phyloP scores from a whole-genome alignment of 345 rosid genomes.

The Eutrema heterophyllum region DNA sequence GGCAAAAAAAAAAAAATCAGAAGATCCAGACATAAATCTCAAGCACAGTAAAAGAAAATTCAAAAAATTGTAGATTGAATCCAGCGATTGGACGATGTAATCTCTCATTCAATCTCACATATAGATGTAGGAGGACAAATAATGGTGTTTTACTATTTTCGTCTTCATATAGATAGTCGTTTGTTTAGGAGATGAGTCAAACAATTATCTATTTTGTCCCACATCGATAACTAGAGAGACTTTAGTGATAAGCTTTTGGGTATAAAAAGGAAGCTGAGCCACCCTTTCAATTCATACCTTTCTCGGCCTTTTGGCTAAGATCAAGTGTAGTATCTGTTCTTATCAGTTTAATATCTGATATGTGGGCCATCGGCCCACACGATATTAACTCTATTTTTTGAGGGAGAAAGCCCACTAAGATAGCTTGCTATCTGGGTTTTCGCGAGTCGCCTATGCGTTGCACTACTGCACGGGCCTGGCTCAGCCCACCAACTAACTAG shows the following conservation, averaged over 20 bases:
- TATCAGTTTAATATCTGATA: constrained; percentile 64
- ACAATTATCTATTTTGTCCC: not conserved
- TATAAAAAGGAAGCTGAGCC: not conserved
- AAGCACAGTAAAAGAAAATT: not conserved
- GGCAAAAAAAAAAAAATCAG: no score
- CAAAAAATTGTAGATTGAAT: not conserved
- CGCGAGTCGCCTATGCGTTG: constrained; percentile 6
- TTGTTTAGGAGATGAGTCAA: not conserved
- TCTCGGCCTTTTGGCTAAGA: constrained; percentile 67
- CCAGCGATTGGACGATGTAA: not conserved
- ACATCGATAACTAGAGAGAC: not conserved
- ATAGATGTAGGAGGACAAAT: not conserved
- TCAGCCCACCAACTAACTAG: not conserved
- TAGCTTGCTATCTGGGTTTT: constrained; percentile 17
- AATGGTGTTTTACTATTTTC: not conserved
- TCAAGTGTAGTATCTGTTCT: constrained; percentile 63
- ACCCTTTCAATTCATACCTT: rapidly evolving
- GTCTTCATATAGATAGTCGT: no score
- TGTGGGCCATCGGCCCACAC: constrained; percentile 29
- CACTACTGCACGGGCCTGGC: constrained; percentile 8
- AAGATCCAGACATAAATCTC: not conserved
- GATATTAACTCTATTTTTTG: constrained; percentile 30
- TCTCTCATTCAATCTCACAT: not conserved
- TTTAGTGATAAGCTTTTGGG: not conserved
- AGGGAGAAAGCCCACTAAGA: not conserved